A percentile compares a stretch with the other conserved stretches of the same genome.
phyloP scores from a whole-genome alignment of 2,329 filamentous ascomycete species.

The Alternaria alternata region DNA sequence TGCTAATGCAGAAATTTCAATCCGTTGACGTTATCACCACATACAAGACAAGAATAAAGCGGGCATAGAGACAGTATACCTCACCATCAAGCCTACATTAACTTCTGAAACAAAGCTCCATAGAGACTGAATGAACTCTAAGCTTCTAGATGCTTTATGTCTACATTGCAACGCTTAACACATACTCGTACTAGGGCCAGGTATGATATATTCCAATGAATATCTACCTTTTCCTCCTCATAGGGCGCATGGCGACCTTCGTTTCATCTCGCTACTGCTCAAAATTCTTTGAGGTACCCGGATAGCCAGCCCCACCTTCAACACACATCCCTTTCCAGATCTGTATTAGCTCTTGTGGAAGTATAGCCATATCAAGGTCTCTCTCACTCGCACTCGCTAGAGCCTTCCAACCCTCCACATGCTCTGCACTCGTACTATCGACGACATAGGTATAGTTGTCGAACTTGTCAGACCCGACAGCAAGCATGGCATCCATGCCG shows the following conservation, averaged over 20 bases:
- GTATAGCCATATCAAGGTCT: neutral
- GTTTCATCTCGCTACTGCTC: neutral
- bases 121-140: too few species aligned
- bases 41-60: too few species aligned
- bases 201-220: too few species aligned
- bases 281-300: neutral
- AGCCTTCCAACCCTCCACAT: neutral
- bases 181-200: too few species aligned
- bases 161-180: too few species aligned
- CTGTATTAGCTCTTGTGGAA: slow-evolving; percentile 2
- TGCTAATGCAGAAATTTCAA: too few species aligned
- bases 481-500: slow-evolving; percentile 19
- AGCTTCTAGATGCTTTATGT: too few species aligned
- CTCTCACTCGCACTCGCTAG: slow-evolving; percentile 1
- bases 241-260: neutral
- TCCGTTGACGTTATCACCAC: too few species aligned
- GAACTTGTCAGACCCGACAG: slow-evolving; percentile 6
- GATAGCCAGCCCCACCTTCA: neutral
- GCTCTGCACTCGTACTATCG: neutral
- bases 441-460: slow-evolving; percentile 14
- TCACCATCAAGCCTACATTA: too few species aligned
- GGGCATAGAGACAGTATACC: too few species aligned
- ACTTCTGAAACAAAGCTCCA: too few species aligned
- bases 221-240: too few species aligned
- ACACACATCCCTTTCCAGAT: slow-evolving; percentile 1